A percentile compares a stretch with the other conserved stretches of the same genome.
Conservation (phyloP, 2,329 filamentous ascomycete genomes). For the Claviceps monticola region DNA sequence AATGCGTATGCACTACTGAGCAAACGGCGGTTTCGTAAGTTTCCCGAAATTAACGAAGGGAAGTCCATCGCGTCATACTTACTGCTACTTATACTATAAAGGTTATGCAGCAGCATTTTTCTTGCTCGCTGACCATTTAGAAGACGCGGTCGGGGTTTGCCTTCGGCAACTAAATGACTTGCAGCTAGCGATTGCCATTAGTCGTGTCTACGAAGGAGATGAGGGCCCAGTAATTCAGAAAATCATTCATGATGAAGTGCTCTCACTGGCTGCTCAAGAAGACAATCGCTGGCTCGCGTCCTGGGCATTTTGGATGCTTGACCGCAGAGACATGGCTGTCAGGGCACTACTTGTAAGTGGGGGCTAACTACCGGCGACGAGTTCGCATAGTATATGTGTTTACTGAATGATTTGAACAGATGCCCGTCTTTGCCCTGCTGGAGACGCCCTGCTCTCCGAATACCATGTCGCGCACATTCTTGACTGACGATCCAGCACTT, state of each 20-base stretch:
- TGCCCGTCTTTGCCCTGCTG: constrained; percentile 62
- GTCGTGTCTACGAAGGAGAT: constrained; percentile 80
- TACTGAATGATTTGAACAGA: constrained; percentile 31
- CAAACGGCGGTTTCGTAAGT: constrained; percentile 65
- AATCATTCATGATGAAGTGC: constrained; percentile 66
- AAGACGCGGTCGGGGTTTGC: constrained; percentile 77
- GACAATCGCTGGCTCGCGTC: constrained; percentile 89
- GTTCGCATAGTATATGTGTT: neutral
- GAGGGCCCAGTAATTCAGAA: constrained; percentile 57
- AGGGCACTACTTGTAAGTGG: constrained; percentile 60
- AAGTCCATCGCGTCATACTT: neutral
- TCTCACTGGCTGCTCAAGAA: constrained; percentile 62
- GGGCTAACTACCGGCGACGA: neutral
- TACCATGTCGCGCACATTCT: constrained; percentile 62
- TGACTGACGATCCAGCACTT: constrained; percentile 82
- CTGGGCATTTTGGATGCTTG: constrained; percentile 91
- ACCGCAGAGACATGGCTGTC: constrained; percentile 69
- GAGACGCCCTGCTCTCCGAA: constrained; percentile 55
- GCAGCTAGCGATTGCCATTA: constrained; percentile 78
- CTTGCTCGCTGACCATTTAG: constrained; percentile 70
- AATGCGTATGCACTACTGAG: constrained; percentile 94
- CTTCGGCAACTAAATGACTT: constrained; percentile 77
- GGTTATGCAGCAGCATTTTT: constrained; percentile 96
- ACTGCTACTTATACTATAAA: constrained; percentile 17
- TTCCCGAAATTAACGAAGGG: neutral